These are phyloP conservation scores for Solioccasus polychromus DNA, from an alignment of 768 basidiomycete genomes.

Conservation along the genomic window DNA sequence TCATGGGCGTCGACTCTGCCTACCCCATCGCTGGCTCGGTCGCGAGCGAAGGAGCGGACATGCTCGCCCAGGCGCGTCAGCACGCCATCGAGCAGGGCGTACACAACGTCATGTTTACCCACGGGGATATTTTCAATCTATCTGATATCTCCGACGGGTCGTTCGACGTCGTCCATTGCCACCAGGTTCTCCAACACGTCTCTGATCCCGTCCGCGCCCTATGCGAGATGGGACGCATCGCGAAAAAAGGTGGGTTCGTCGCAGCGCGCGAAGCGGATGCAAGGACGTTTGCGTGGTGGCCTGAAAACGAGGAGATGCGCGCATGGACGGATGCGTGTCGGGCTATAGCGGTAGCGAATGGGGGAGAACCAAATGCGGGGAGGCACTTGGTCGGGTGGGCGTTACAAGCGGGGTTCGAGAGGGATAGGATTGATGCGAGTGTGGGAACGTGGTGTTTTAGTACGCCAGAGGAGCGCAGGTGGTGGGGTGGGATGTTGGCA, in stretches of 20 bases:
- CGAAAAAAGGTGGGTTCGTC: constrained; percentile 45
- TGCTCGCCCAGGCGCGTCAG: constrained; percentile 35
- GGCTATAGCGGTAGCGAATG: constrained; percentile 27
- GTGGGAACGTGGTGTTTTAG: constrained; percentile 38
- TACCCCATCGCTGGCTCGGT: too few species aligned
- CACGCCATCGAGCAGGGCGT: constrained; percentile 27
- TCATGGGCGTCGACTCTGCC: constrained; percentile 45
- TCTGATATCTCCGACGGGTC: too few species aligned
- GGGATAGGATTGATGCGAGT: constrained; percentile 25
- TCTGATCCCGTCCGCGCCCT: constrained; percentile 38
- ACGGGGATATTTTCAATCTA: too few species aligned
- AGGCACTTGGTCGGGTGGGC: constrained; percentile 38
- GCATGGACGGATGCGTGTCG: constrained; percentile 21
- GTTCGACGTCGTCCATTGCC: too few species aligned
- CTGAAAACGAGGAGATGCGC: constrained; percentile 31
- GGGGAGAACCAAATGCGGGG: constrained; percentile 40
- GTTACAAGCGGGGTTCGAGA: constrained; percentile 34
- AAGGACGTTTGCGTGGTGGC: constrained; percentile 33
- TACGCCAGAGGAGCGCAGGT: constrained; percentile 34
- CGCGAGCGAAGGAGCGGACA: constrained; percentile 18
- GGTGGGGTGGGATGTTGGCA: constrained; percentile 40
- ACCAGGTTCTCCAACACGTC: constrained; percentile 14
- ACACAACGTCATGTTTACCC: constrained; percentile 37
- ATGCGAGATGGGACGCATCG: constrained; percentile 47
- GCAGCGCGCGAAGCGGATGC: constrained; percentile 44